A percentile compares a stretch with the other conserved stretches of the same genome.
These are phyloP conservation scores for Punctularia strigosozonata DNA, from an alignment of 768 basidiomycete genomes.

Conservation along the genomic window DNA sequence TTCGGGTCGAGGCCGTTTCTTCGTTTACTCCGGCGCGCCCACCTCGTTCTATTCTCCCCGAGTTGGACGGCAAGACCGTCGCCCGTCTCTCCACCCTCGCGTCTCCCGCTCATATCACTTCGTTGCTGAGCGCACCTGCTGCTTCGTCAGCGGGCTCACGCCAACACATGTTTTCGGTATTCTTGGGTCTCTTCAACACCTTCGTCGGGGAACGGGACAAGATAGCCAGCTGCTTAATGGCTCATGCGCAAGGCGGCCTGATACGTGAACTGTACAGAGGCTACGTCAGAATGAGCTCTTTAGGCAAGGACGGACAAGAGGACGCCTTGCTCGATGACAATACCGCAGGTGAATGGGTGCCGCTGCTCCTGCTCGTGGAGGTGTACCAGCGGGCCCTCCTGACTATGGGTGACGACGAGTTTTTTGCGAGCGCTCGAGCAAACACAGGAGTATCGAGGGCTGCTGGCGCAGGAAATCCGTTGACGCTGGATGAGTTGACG, in stretches of 20 bases:
- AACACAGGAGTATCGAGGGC: slow-evolving; percentile 13
- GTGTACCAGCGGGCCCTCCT: slow-evolving; percentile 76
- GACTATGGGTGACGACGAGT: slow-evolving; percentile 96
- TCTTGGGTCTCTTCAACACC: no score
- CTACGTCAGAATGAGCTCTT: slow-evolving; percentile 44
- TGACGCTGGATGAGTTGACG: slow-evolving; percentile 71
- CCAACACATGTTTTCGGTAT: no score
- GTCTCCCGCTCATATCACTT: slow-evolving; percentile 36
- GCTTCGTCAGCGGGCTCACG: slow-evolving; percentile 27
- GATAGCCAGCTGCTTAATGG: slow-evolving; percentile 43
- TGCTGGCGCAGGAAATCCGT: slow-evolving; percentile 49
- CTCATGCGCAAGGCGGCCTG: slow-evolving; percentile 44
- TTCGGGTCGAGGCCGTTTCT: slow-evolving; percentile 26
- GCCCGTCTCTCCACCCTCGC: slow-evolving; percentile 54
- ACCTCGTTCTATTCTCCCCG: slow-evolving; percentile 20
- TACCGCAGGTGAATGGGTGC: slow-evolving; percentile 41
- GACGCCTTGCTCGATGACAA: slow-evolving; percentile 26
- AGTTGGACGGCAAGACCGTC: slow-evolving; percentile 45
- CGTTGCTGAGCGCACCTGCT: slow-evolving; percentile 39
- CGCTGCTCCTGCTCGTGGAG: slow-evolving; percentile 68
- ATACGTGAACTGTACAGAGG: slow-evolving; percentile 67
- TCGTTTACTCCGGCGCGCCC: slow-evolving; percentile 16
- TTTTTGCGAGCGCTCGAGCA: slow-evolving; percentile 55
- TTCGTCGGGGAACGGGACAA: no score
- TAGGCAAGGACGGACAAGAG: slow-evolving; percentile 46